Evolutionary conservation across 148 eudicot species (phyloP), one percentile per base, ranked within the genome.

Genomic region (Hydrangea macrophylla): DNA sequence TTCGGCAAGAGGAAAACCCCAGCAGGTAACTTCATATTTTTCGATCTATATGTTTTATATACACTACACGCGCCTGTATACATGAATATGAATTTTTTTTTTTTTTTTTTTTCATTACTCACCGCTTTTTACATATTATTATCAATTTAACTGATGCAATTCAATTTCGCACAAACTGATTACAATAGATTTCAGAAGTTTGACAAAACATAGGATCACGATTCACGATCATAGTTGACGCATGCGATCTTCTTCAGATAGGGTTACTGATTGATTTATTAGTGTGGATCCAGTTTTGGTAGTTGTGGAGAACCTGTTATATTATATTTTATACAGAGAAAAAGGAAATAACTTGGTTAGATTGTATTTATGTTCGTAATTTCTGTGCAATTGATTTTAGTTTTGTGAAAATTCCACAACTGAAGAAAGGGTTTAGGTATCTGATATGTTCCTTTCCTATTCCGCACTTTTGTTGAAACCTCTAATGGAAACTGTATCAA

Each of bases 1-100:
- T 92, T 92, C 73, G 96, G 98, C 60, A 85, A 89, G 78, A 78
- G 84, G 42, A 92, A 92, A 67, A 87, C 96, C 37, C 97, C 97
- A 24, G 96, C 97, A 89, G 97, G 97, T 89, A n/a, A n/a, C n/a
- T n/a, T 64, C 26, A 3, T 31, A 5, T 58, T 68, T 58, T 68
- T 42, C 33, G 70, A 67, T 55, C 70, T 55, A 4, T 25, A 1
- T 18, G 1, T n/a, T n/a, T n/a, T n/a, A n/a, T n/a, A n/a, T n/a
- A n/a, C n/a, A n/a, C n/a, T n/a, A n/a, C n/a, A n/a, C n/a, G n/a
- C n/a, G n/a, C n/a, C n/a, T n/a, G n/a, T 3, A 15, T 13, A 10
- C 33, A 7, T 7, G 9, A 9, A 7, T 40, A 42, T 42, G 0
- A 1, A 42, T 42, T 12, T 8, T 12, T 42, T 15, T 35, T 35